These are phyloP conservation scores for Pleurotus tuber-regium DNA, from an alignment of 768 basidiomycete species.

Conservation along the genomic window DNA sequence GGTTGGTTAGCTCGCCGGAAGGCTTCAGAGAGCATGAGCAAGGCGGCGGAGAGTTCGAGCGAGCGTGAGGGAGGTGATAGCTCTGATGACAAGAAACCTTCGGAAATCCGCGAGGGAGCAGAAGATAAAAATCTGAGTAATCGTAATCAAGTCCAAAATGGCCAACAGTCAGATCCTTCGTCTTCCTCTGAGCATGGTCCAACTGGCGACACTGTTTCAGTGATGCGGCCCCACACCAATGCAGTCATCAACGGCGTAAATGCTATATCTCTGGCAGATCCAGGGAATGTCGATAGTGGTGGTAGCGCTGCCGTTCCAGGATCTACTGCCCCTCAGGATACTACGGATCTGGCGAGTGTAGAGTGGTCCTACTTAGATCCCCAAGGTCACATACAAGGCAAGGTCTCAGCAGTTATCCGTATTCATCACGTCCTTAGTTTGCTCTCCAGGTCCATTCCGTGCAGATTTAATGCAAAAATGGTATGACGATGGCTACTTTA, in stretches of 20 bases:
- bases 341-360: conserved; percentile 54
- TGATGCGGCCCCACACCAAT: not conserved
- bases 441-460: conserved; percentile 74
- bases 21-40: conserved; percentile 50
- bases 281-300: conserved; percentile 7
- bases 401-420: conserved; percentile 12
- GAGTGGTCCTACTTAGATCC: conserved; percentile 96
- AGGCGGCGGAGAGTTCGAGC: no score
- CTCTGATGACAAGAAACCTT: conserved; percentile 36
- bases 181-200: not conserved
- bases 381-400: conserved; percentile 89
- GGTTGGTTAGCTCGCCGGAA: conserved; percentile 68
- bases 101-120: conserved; percentile 61
- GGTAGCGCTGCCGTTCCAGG: conserved; percentile 17
- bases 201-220: not conserved
- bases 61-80: conserved; percentile 32
- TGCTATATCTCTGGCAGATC: conserved; percentile 1
- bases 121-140: conserved; percentile 33
- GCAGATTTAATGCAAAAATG: conserved; percentile 93
- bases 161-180: not conserved
- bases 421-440: conserved; percentile 9
- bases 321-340: conserved; percentile 41
- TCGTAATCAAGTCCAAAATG: not conserved
- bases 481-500: conserved; percentile 89
- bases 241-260: not conserved